These are phyloP conservation scores for Hygrophoropsis aurantiaca DNA, from an alignment of 768 basidiomycete species.

Conservation along the genomic window DNA sequence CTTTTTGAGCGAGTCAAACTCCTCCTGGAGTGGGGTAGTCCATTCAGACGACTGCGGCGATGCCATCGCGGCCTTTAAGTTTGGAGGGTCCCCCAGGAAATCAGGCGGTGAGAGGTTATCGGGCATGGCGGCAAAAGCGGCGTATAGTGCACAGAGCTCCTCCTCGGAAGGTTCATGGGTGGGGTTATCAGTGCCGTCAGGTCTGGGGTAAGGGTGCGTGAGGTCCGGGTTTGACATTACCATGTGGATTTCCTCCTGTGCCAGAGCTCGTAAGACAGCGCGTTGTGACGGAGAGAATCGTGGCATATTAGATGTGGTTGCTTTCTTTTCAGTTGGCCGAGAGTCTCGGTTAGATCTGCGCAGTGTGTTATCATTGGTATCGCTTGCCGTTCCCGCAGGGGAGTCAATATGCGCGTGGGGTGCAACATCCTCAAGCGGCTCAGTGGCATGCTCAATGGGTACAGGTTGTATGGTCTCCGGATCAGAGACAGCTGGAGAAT, in stretches of 20 bases:
- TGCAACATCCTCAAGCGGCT: not conserved
- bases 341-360: not conserved
- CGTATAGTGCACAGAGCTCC: not conserved
- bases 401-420: too few species aligned
- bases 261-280: not conserved
- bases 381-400: not conserved
- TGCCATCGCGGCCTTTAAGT: constrained; percentile 16
- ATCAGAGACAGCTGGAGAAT: constrained; percentile 12
- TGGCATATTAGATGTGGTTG: not conserved
- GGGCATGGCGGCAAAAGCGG: not conserved
- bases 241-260: not conserved
- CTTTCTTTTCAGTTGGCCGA: not conserved
- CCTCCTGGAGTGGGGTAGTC: constrained; percentile 13
- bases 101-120: not conserved
- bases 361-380: not conserved
- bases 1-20: not conserved
- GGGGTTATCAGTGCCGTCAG: too few species aligned
- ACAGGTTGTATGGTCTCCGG: not conserved
- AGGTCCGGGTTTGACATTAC: not conserved
- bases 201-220: not conserved
- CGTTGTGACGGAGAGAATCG: not conserved
- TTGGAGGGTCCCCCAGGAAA: constrained; percentile 15
- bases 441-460: not conserved
- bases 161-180: not conserved
- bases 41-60: constrained; percentile 15